These are phyloP conservation scores for Aspergillus amoenus DNA, from an alignment of 2,329 filamentous ascomycete species.

Conservation along the genomic window DNA sequence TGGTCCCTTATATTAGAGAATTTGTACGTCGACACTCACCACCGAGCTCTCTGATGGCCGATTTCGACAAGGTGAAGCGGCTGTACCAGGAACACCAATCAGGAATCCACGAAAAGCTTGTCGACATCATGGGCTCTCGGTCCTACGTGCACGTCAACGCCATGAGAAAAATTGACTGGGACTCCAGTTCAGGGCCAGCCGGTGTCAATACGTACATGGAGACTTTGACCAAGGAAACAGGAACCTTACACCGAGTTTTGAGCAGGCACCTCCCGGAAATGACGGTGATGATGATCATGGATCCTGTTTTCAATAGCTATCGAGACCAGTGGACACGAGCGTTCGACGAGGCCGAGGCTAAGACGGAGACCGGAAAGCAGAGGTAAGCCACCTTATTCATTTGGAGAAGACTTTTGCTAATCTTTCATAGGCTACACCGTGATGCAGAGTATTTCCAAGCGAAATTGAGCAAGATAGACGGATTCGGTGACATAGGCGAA, in stretches of 20 bases:
- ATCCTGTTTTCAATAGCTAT: slow-evolving; percentile 79
- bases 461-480: slow-evolving; percentile 74
- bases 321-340: slow-evolving; percentile 74
- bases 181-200: slow-evolving; percentile 49
- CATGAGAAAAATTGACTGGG: slow-evolving; percentile 75
- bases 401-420: slow-evolving; percentile 13
- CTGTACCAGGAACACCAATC: slow-evolving; percentile 86
- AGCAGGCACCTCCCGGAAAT: slow-evolving; percentile 76
- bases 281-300: slow-evolving; percentile 79
- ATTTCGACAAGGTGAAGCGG: slow-evolving; percentile 85
- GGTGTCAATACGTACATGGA: slow-evolving; percentile 75
- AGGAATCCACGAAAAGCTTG: slow-evolving; percentile 86
- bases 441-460: slow-evolving; percentile 73
- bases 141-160: slow-evolving; percentile 71
- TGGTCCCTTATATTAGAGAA: slow-evolving; percentile 88
- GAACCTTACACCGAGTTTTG: slow-evolving; percentile 78
- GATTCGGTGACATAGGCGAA: slow-evolving; percentile 71
- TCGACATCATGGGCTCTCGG: slow-evolving; percentile 85
- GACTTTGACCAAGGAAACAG: slow-evolving; percentile 80
- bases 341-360: slow-evolving; percentile 64
- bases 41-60: slow-evolving; percentile 63
- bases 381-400: slow-evolving; percentile 56
- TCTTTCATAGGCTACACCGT: slow-evolving; percentile 62
- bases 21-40: slow-evolving; percentile 75
- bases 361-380: slow-evolving; percentile 66